Base-by-base conservation (phyloP, 2,329 filamentous ascomycete genomes). In the Neofusicoccum sp. region DNA sequence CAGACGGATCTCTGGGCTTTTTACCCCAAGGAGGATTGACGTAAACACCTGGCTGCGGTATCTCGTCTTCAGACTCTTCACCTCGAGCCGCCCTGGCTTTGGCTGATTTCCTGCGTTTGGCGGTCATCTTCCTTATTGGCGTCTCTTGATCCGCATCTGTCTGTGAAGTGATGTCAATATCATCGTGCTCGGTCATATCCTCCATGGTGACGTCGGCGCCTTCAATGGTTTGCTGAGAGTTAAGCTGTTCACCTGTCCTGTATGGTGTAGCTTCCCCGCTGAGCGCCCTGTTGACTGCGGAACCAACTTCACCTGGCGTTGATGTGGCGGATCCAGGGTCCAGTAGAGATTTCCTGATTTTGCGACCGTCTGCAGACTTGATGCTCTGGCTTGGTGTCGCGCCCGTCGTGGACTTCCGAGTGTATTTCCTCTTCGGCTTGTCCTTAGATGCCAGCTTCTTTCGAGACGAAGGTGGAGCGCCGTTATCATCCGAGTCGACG, bases 11-110 rank as follows among this genome's bases (percentile, higher is more conserved):
- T 24, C 51, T 31, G 4, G 49, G 59, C 61, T 65, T 72, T 47
- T 61, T 67, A n/a, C 75, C 77, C 14, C 76, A 76, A 26, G 75
- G 76, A n/a, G 78, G 77, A 61, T 81, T 75, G 57, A 80, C 68
- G 62, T 79, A 79, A 0, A 80, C 58, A 0, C 78, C 78, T 36
- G 76, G 71, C 4, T 65, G 63, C 14, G 31, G 49, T 38, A 43
- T 36, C 8, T 63, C 60, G 2, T 8, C 40, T 6, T 43, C 20
- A 12, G n/a, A 33, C 14, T 51, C 45, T 1, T 26, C 8, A 16
- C 24, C 12, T 14, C 38, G 44, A 12, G 26, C 28, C 5, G 28
- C 26, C 24, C 43, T 40, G 3, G 24, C 26, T 12, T 57, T 43
- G 3, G 11, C 30, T 33, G 16, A 24, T 14, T 54, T 26, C 20